A percentile compares a stretch with the other conserved stretches of the same genome.
phyloP scores from a whole-genome alignment of 768 basidiomycete species.

The Wakefieldia striispora region DNA sequence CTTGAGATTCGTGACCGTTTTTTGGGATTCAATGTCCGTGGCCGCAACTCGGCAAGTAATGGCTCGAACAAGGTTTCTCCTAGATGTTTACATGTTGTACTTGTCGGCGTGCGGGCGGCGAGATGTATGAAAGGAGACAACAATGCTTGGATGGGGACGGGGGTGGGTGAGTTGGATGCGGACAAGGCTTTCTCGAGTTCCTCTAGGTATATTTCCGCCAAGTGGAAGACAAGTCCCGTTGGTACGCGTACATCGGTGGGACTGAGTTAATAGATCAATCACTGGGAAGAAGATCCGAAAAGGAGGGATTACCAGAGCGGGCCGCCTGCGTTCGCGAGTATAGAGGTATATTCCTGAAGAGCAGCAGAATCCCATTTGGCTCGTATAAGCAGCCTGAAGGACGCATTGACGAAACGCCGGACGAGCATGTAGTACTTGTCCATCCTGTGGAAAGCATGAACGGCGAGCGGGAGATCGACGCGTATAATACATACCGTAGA shows the following conservation, averaged over 20 bases:
- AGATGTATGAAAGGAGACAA: slow-evolving; percentile 71
- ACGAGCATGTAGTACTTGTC: slow-evolving; percentile 99
- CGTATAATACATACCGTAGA: slow-evolving; percentile 57
- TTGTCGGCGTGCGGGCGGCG: slow-evolving; percentile 63
- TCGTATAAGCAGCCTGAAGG: slow-evolving; percentile 76
- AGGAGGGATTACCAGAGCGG: slow-evolving; percentile 68
- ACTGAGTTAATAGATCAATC: slow-evolving; percentile 37
- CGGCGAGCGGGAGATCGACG: neutral
- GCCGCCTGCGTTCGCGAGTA: slow-evolving; percentile 66
- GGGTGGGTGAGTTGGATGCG: slow-evolving; percentile 25
- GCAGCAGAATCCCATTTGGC: slow-evolving; percentile 59
- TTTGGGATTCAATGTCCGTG: slow-evolving; percentile 43
- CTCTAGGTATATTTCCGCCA: slow-evolving; percentile 86
- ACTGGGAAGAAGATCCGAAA: neutral
- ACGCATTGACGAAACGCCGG: slow-evolving; percentile 81
- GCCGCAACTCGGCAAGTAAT: slow-evolving; percentile 53
- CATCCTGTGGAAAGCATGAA: slow-evolving; percentile 50
- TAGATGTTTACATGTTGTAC: slow-evolving; percentile 69
- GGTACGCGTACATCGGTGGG: slow-evolving; percentile 73
- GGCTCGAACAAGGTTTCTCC: slow-evolving; percentile 68
- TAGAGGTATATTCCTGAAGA: slow-evolving; percentile 63
- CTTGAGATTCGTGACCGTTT: slow-evolving; percentile 38
- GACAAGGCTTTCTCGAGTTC: slow-evolving; percentile 75
- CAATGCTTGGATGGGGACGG: slow-evolving; percentile 53
- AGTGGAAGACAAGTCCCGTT: slow-evolving; percentile 74